Conservation (phyloP, 805 yeast species). For the Yarrowia deformans region DNA sequence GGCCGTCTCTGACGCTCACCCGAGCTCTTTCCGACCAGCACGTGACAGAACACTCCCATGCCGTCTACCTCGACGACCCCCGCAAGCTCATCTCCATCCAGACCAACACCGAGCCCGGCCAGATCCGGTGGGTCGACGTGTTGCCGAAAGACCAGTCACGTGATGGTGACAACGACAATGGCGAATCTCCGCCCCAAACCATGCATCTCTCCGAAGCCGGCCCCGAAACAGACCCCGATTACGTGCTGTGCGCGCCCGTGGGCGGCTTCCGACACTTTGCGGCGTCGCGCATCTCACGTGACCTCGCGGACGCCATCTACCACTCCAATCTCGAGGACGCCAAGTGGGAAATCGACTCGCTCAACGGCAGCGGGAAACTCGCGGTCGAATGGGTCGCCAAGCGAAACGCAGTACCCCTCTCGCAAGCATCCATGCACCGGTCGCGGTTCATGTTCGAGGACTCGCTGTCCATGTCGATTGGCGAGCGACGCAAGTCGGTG, state of each 20-base stretch:
- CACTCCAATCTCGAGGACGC: slow-evolving; percentile 29
- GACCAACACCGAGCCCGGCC: slow-evolving; percentile 53
- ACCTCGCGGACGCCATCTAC: slow-evolving; percentile 39
- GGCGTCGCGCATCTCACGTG: slow-evolving; percentile 41
- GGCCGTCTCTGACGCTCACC: slow-evolving; percentile 28
- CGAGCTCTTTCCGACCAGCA: slow-evolving; percentile 22
- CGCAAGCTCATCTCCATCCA: slow-evolving; percentile 51
- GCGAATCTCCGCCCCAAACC: too few relatives aligned
- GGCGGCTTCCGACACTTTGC: slow-evolving; percentile 52
- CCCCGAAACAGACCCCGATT: slow-evolving; percentile 39
- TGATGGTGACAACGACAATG: slow-evolving; percentile 2
- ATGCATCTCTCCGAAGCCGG: slow-evolving; percentile 8
- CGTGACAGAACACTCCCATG: slow-evolving; percentile 41
- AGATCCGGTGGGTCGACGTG: slow-evolving; percentile 46
- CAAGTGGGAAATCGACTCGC: slow-evolving; percentile 17
- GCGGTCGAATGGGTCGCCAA: slow-evolving; percentile 52
- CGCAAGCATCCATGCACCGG: slow-evolving; percentile 45
- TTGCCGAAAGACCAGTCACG: slow-evolving; percentile 12
- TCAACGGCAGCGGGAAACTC: slow-evolving; percentile 45
- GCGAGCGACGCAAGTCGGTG: slow-evolving; percentile 26
- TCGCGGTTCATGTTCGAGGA: slow-evolving; percentile 44
- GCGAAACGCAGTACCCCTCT: slow-evolving; percentile 46
- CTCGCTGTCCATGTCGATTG: slow-evolving; percentile 31
- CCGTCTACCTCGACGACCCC: slow-evolving; percentile 52
- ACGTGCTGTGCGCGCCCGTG: slow-evolving; percentile 50